Base-by-base conservation (phyloP, 805 yeast genomes). In the Isabelozyma rhagii region DNA sequence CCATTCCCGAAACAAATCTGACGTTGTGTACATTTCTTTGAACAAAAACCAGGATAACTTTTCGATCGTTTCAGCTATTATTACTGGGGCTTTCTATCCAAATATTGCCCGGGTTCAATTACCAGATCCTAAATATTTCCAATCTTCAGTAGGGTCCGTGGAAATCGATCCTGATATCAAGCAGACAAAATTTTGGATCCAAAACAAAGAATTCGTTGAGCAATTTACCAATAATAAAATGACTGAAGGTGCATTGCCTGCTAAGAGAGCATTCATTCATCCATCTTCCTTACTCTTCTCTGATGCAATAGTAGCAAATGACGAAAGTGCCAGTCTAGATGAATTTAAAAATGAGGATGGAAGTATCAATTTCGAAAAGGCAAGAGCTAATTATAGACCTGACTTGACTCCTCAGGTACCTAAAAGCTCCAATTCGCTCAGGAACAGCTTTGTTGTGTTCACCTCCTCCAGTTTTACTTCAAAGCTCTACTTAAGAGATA, bases 101-200 rank as follows among this genome's bases (percentile, higher is more conserved):
- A 86, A 87, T 48, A 73, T 90, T 34, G 92, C 94, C 0, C 76
- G 89, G 53, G 88, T 90, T 3, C 90, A 87, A 58, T 71, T 82
- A 17, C 97, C 98, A 0, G 91, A 89, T 52, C 82, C 92, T 3
- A 89, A 87, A 59, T 93, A 71, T 63, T 69, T 82, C 42, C 79
- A 83, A 38, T 82, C 89, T 1, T 71, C 84, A 34, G 77, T 83
- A 0, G 99, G 99, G 18, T 80, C 97, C 0, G 78, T 93, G 42
- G 92, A 88, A 47, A 76, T 82, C n/a, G 97, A 92, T 58, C 88
- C 91, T 0, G 97, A 92, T 60, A 87, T 92, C 2, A 79, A 75
- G 49, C 72, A 77, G 51, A 85, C 86, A 50, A 86, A 84, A 61
- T 81, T 83, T 46, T 91, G 91, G 87, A 77, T 87, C 42, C 70